Evolutionary conservation across 2,329 filamentous ascomycete species (phyloP), one percentile per base, ranked within the genome.

Genomic region (Neofusicoccum kwambonambiense): DNA sequence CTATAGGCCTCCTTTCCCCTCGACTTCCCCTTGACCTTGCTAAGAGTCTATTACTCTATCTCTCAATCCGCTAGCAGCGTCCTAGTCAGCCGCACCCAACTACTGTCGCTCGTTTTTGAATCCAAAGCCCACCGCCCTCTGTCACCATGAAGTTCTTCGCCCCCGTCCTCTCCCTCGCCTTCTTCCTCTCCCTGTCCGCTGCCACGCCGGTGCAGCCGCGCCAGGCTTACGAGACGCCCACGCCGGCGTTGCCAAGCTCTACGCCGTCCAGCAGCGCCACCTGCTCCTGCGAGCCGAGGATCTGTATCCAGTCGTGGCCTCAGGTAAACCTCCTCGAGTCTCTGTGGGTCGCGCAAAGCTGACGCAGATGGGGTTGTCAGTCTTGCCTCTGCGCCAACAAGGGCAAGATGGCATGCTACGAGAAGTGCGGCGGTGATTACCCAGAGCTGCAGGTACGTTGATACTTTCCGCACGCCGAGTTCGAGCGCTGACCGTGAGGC

Each of bases 361-460:
- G 12, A 47, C 35, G 2, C 27, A 45, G 9, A 1, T 41, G 17
- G n/a, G 9, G 5, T 41, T 31, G 11, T 39, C 39, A 65, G 64
- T 57, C 57, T 11, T 65, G 64, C 57, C 9, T 35, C 50, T 65
- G 64, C 19, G 27, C 27, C 27, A 65, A 65, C 57, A 37, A 62
- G 31, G 42, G 31, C 34, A 65, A 65, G 57, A 17, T 31, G 15
- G 42, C 50, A 15, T 65, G 64, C 64, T 65, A 62, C 50, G 45
- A 65, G 5, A 65, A 65, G 34, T 65, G 64, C 49, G 64, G 64
- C 9, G 64, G 64, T 22, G 57, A 50, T 6, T 17, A 65, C 11
- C 64, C 64, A 11, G 37, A 31, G 27, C 37, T 65, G 22, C 35
- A 44, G 45, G 63, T 64, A 64, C 5, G 52, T 64, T 45, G 9